Percentiles rank a stretch among this genome's conserved stretches.
phyloP scores from a whole-genome alignment of 306 rosid species.

The Prunus campanulata region DNA sequence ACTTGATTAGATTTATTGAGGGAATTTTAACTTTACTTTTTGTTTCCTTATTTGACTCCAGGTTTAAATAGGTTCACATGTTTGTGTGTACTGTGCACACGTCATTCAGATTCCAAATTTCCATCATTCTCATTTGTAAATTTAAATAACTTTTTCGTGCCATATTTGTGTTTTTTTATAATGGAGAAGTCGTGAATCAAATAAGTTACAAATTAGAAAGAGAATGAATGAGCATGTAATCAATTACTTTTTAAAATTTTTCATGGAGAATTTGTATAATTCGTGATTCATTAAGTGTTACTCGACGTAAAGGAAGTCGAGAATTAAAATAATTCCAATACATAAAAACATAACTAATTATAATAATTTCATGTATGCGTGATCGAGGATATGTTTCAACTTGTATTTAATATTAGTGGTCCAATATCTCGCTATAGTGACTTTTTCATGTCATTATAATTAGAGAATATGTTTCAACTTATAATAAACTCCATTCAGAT shows the following conservation, averaged over 20 bases:
- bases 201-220: too few species aligned
- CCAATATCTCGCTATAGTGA: neutral
- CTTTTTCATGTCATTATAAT: neutral
- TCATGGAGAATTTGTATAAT: too few species aligned
- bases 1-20: neutral
- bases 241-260: rapidly evolving
- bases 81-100: neutral
- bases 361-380: too few species aligned
- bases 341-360: too few species aligned
- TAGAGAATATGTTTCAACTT: neutral
- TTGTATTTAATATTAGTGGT: too few species aligned
- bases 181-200: too few species aligned
- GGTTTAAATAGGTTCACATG: neutral
- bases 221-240: too few species aligned
- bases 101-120: neutral
- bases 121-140: neutral
- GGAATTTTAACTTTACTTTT: neutral
- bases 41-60: neutral
- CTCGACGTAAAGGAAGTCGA: too few species aligned
- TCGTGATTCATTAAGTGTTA: too few species aligned
- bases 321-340: too few species aligned
- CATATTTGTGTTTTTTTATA: neutral
- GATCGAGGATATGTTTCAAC: too few species aligned
- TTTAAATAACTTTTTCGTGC: neutral
- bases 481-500: neutral